Evolutionary conservation across 345 rosid genomes (phyloP), one percentile per base, ranked within the genome.

Genomic region (Eucalyptus guilfoylei): DNA sequence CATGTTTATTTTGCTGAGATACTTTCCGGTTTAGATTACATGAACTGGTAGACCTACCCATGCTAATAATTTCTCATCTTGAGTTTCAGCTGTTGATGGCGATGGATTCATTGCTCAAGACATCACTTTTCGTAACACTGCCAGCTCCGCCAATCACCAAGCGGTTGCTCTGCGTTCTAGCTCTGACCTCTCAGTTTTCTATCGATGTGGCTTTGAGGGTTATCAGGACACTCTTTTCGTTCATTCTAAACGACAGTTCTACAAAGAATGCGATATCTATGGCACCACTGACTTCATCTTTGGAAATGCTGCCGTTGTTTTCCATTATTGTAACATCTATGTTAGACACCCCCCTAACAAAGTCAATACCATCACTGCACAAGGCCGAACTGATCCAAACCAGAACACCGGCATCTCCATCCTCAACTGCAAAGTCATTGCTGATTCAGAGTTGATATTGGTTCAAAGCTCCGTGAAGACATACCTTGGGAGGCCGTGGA

Each of bases 91-190:
- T 15, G 95, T 90, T 23, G 95, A 92, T 12, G 96, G 98, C 26
- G 96, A 92, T 16, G 91, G 92, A 30, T 95, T 96, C 91, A 92
- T 95, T 2, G 96, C 96, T 3, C 92, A 93, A 40, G 96, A 91
- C 83, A 92, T 96, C 28, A 94, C 97, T 17, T 94, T 95, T 87
- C 92, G 93, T 44, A 96, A 95, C 96, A 96, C 94, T 1, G 97
- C 95, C 8, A 94, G 96, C 5, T 91, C 95, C 2, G 88, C 87
- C n/a, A 95, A 95, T 88, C 92, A 24, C 88, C 97, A 96, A 88
- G 98, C 97, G 4, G 96, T 96, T 13, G 96, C 96, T 62, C 90
- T 96, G 72, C 93, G 96, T 30, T 95, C 97, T 30, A 95, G 94
- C n/a, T 92, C 96, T 1, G 95, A 96, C 76, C 94, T 93, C 89